Evolutionary conservation across 345 rosid genomes (phyloP).

Genomic region (Eucalyptus curtisii): DNA sequence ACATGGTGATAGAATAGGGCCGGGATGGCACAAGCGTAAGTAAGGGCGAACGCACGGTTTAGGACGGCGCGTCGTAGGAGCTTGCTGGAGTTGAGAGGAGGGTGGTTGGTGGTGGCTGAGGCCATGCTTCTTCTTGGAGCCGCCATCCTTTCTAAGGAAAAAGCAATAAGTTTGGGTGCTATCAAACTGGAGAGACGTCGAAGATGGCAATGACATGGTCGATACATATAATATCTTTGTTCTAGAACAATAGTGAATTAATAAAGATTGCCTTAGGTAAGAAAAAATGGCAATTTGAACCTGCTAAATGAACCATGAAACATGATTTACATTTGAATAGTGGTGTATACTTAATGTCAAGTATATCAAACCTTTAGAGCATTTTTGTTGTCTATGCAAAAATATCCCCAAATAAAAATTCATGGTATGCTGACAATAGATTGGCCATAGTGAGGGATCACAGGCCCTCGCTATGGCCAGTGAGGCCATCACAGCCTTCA

Average conservation of each 20-base stretch:
- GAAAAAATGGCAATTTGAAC: neutral
- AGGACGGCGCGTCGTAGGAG: conserved; percentile 18
- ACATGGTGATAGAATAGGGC: conserved; percentile 38
- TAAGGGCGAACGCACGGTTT: conserved; percentile 33
- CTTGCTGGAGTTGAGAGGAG: conserved; percentile 22
- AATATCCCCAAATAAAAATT: too few species aligned
- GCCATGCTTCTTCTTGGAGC: neutral
- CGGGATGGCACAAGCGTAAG: conserved; percentile 40
- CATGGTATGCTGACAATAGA: too few species aligned
- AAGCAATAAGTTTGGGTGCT: neutral
- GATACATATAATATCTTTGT: neutral
- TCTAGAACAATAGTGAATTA: neutral
- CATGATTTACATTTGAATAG: too few species aligned
- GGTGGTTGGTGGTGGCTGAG: neutral
- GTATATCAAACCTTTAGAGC: too few species aligned
- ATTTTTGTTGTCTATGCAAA: too few species aligned
- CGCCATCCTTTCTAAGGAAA: neutral
- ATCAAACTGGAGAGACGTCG: neutral
- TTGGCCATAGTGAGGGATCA: too few species aligned
- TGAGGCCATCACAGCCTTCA: too few species aligned
- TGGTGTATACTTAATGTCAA: too few species aligned
- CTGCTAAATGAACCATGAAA: neutral
- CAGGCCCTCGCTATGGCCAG: too few species aligned
- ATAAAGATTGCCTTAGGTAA: neutral
- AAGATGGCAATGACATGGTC: neutral